Conservation (phyloP, 2,329 filamentous ascomycete species). For the Basipetospora sp. region DNA sequence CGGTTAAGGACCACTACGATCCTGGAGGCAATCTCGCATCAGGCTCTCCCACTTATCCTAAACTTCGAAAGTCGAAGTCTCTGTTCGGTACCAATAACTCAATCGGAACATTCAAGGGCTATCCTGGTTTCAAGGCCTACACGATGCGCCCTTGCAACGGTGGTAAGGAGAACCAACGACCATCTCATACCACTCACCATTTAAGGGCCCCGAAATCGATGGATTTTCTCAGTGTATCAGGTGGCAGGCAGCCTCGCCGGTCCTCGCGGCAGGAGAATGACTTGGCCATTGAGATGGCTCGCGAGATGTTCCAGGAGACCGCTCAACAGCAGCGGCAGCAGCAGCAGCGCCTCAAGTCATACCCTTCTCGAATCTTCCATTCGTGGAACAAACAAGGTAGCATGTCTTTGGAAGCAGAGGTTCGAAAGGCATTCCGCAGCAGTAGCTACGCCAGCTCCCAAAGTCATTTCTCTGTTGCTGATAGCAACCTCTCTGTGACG, state of each 20-base stretch:
- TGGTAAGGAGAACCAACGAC: conserved; percentile 5
- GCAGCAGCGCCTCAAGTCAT: conserved; percentile 21
- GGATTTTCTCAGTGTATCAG: conserved; percentile 28
- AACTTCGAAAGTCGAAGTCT: conserved; percentile 39
- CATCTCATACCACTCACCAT: background rate
- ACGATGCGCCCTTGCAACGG: background rate
- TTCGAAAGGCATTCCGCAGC: conserved; percentile 35
- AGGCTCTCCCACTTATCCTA: conserved; percentile 31
- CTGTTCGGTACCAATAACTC: conserved; percentile 26
- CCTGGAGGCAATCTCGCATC: conserved; percentile 34
- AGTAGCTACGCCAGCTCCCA: conserved; percentile 17
- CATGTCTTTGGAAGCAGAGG: conserved; percentile 19
- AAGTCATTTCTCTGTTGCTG: background rate
- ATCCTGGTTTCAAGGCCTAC: conserved; percentile 1
- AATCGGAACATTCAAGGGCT: background rate
- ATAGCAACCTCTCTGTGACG: conserved; percentile 7
- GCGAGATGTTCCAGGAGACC: conserved; percentile 22
- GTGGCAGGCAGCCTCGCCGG: background rate
- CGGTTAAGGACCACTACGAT: conserved; percentile 29
- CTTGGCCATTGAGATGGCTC: conserved; percentile 20
- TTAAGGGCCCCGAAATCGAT: conserved; percentile 39
- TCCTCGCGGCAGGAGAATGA: conserved; percentile 16
- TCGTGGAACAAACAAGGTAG: conserved; percentile 22
- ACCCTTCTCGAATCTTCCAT: conserved; percentile 30
- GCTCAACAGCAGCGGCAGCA: conserved; percentile 16